Conservation (phyloP, 2,329 filamentous ascomycete species). For the Trichophyton verrucosum region DNA sequence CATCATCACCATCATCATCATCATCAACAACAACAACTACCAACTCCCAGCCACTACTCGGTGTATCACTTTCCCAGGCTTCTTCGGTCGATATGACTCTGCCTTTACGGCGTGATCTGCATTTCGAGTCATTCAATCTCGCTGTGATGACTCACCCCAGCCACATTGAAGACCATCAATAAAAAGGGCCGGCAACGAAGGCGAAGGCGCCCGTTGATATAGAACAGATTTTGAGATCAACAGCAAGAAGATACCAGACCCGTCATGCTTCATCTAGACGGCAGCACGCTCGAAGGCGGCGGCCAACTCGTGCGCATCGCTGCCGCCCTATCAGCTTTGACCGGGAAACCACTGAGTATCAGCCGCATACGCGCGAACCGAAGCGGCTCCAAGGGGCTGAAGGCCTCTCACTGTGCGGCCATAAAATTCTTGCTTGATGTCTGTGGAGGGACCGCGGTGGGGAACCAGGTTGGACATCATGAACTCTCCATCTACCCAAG, state of each 20-base stretch:
- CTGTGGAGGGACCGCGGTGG: constrained; percentile 32
- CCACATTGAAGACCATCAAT: neutral
- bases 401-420: constrained; percentile 45
- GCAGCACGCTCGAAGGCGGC: constrained; percentile 49
- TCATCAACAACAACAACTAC: no score
- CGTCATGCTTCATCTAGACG: constrained; percentile 35
- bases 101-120: neutral
- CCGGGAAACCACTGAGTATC: constrained; percentile 38
- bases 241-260: constrained; percentile 4
- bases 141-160: neutral
- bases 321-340: constrained; percentile 43
- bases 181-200: neutral
- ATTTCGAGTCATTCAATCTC: neutral
- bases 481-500: constrained; percentile 25
- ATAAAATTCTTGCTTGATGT: constrained; percentile 42
- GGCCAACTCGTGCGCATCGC: constrained; percentile 49
- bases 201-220: constrained; percentile 20
- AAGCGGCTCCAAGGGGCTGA: constrained; percentile 41
- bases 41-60: no score
- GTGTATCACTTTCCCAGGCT: neutral
- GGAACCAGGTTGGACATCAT: constrained; percentile 26
- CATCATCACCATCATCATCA: no score
- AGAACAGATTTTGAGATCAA: neutral
- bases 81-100: neutral
- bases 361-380: constrained; percentile 42